Conservation (phyloP, 1,139 yeast species). For the Eremothecium sinecaudum region DNA sequence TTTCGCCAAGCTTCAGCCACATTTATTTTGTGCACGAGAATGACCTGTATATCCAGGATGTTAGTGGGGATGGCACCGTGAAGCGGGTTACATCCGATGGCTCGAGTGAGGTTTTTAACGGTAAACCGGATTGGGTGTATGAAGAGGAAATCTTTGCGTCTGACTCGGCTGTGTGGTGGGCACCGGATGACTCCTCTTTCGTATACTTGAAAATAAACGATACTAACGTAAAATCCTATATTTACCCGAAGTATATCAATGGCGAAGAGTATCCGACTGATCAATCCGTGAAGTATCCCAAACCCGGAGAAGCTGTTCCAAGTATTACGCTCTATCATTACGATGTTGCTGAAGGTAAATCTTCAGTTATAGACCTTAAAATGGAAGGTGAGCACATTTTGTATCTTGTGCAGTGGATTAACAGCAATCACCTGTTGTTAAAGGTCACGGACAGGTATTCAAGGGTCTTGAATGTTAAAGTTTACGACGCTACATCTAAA, state of each 20-base stretch:
- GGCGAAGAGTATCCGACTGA: conserved; percentile 50
- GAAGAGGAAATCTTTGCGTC: conserved; percentile 78
- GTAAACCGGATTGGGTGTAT: conserved; percentile 92
- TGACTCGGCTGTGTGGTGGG: conserved; percentile 79
- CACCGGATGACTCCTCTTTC: conserved; percentile 56
- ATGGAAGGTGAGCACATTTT: conserved; percentile 39
- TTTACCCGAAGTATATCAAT: conserved; percentile 55
- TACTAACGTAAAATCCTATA: conserved; percentile 53
- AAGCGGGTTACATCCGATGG: conserved; percentile 63
- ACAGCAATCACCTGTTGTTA: conserved; percentile 43
- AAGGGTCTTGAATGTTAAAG: conserved; percentile 37
- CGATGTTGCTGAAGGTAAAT: conserved; percentile 31
- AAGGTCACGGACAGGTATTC: conserved; percentile 70
- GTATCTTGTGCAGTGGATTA: conserved; percentile 69
- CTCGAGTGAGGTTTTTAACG: conserved; percentile 58
- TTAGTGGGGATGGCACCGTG: conserved; percentile 36
- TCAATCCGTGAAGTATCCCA: conserved; percentile 65
- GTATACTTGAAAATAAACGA: conserved; percentile 66
- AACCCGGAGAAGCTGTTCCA: conserved; percentile 78
- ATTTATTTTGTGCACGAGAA: conserved; percentile 64
- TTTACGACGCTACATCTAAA: conserved; percentile 34
- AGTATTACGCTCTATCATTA: conserved; percentile 41
- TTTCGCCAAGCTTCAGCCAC: conserved; percentile 64
- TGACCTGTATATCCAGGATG: conserved; percentile 47
- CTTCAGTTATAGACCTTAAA: conserved; percentile 21